Evolutionary conservation across 2,329 filamentous ascomycete genomes (phyloP), one percentile per base, ranked within the genome.

Genomic region (Ophiostoma sp.): DNA sequence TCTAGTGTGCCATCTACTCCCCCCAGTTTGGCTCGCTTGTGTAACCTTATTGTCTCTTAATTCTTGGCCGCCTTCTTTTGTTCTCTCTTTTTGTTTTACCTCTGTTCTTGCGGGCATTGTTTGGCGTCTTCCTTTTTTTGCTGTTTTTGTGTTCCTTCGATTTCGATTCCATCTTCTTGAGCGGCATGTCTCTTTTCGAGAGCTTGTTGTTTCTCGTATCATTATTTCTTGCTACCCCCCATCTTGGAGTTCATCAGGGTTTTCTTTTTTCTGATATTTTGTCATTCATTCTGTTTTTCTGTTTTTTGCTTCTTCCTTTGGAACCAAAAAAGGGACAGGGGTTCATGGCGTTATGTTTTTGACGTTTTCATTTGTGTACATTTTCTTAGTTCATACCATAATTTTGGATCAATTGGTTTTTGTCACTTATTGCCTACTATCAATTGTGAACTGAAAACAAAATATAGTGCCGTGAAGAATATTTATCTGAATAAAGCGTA

Each of bases 291-390:
- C 31, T 15, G 23, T 33, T 17, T 57, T 57, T 57, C 35, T 60
- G 20, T 41, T 60, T 31, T 62, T 41, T 67, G 44, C 27, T 41
- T 41, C 23, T 54, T 60, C 20, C 27, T 41, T 62, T 60, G 67
- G 67, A 68, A 68, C 48, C 60, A 68, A 68, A 67, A 62, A 68
- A 68, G 67, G 67, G 52, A 39, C 36, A 57, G 35, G 67, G 31
- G 67, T 60, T 68, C n/a, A 8, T 8, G 52, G 67, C 44, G 67
- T 68, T 60, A 17, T 60, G 20, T 57, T 60, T 35, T 33, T 27
- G 27, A 17, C 44, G 10, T 33, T 54, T 35, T 27, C 23, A 57
- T 57, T 35, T 35, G 20, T 44, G 36, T 67, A 33, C 41, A 48
- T 67, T 7, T 67, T 67, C 36, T 17, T 48, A 67, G 27, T 67